Base-by-base conservation (phyloP, 2,329 filamentous ascomycete species). In the Pseudocercospora fijiensis region DNA sequence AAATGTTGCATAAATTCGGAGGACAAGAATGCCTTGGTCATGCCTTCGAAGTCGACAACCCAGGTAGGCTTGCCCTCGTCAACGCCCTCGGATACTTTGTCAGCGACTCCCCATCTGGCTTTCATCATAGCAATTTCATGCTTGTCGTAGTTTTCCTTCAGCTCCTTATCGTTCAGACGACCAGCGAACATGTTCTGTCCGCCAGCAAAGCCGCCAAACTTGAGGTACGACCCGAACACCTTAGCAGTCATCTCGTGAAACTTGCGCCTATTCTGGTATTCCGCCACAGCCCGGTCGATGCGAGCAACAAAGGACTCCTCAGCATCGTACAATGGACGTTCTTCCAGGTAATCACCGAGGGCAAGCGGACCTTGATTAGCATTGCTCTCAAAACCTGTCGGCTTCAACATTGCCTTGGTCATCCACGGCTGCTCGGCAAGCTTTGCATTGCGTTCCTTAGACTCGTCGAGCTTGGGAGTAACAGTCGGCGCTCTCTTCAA, bases 261-360 rank as follows among this genome's bases (percentile, higher is more conserved):
- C 68, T 90, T 92, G 30, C 93, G 89, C 53, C 88, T 90, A 37
- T 85, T 83, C 66, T 90, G 87, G 78, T 89, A 99, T 13, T 92
- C 89, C 69, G 92, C 88, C 60, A 98, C 90, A 53, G 91, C 95
- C 26, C 88, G 85, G 73, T 97, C 89, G 45, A 98, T 91, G 53
- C 95, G 91, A 61, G 89, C 90, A 64, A 58, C 68, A 61, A 82
- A 79, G 1, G 72, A 60, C 53, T 76, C 76, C 11, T 78, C 76
- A 81, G 79, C 75, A 67, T 86, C 76, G 73, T 96, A 99, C 24
- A 95, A 79, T 33, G 27, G 18, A 20, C 83, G 79, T 72, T 96
- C 90, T 57, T 89, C 83, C 2, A 83, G 78, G 56, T 85, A 83
- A 72, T 96, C 88, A 0, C 82, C 82, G 0, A 88, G 87, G 0